Evolutionary conservation across 768 basidiomycete species (phyloP).

Genomic region (Cytidiella melzeri): DNA sequence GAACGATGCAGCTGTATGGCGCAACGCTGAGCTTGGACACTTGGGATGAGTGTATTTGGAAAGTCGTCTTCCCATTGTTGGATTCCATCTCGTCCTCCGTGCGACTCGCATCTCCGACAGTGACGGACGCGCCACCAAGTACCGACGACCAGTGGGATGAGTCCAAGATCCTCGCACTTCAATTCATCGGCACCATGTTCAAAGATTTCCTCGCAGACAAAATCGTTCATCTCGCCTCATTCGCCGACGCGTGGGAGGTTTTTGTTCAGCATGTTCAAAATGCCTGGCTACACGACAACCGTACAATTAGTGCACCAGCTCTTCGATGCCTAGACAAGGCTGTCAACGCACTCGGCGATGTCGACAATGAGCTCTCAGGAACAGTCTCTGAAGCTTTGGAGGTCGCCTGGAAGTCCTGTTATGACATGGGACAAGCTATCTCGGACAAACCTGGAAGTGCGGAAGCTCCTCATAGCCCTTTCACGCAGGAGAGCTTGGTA

Average conservation of each 20-base stretch:
- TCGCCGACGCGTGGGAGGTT: conserved; percentile 63
- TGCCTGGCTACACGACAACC: conserved; percentile 56
- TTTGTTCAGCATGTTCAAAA: conserved; percentile 72
- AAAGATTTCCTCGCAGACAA: conserved; percentile 70
- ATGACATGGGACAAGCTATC: conserved; percentile 55
- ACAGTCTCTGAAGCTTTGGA: conserved; percentile 46
- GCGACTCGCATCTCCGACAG: conserved; percentile 27
- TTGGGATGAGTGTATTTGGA: conserved; percentile 92
- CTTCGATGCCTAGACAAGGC: conserved; percentile 79
- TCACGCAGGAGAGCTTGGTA: conserved; percentile 83
- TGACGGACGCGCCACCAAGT: conserved; percentile 12
- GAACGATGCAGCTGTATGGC: conserved; percentile 91
- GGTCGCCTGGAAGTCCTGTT: conserved; percentile 65
- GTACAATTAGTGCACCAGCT: conserved; percentile 74
- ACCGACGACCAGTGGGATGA: conserved; percentile 70
- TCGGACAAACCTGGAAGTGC: conserved; percentile 23
- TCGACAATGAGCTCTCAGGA: conserved; percentile 25
- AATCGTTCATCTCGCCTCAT: conserved; percentile 68
- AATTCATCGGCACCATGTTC: conserved; percentile 80
- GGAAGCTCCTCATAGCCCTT: conserved; percentile 28
- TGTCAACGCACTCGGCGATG: conserved; percentile 48
- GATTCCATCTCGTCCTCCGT: conserved; percentile 60
- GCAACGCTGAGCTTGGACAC: conserved; percentile 73
- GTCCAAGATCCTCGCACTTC: conserved; percentile 78
- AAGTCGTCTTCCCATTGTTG: conserved; percentile 81